These are phyloP conservation scores for Aspergillus carbonarius DNA, from an alignment of 2,329 filamentous ascomycete species.

Conservation along the genomic window DNA sequence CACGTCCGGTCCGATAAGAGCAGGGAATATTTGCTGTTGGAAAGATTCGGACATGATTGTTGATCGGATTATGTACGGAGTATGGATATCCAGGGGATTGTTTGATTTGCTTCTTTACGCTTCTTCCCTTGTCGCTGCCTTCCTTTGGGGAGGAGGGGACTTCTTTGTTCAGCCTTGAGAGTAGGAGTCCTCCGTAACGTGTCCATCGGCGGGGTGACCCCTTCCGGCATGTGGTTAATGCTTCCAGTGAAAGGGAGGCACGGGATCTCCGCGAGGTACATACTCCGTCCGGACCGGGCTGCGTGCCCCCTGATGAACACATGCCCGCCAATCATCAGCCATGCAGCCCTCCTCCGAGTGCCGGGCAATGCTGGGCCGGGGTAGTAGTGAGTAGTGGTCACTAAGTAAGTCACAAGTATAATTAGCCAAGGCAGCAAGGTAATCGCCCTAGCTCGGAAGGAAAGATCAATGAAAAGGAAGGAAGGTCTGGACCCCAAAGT, in stretches of 20 bases:
- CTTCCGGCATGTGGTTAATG: not conserved
- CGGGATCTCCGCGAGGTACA: not conserved
- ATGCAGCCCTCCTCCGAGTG: not conserved
- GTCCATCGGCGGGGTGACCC: not conserved
- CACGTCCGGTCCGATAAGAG: not conserved
- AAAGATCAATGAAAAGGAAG: not conserved
- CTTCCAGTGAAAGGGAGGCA: not conserved
- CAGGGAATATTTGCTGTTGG: not conserved
- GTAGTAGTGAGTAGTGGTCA: too few species aligned
- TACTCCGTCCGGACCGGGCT: not conserved
- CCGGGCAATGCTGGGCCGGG: not conserved
- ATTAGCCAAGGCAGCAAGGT: not conserved
- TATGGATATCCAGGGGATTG: not conserved
- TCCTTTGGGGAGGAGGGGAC: not conserved
- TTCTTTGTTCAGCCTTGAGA: not conserved
- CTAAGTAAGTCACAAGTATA: too few species aligned
- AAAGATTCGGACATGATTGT: slow-evolving; percentile 1
- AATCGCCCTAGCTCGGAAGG: not conserved
- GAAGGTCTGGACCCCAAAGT: not conserved
- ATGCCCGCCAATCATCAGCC: not conserved
- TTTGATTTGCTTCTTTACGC: not conserved
- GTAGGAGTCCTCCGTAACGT: not conserved
- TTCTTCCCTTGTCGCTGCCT: not conserved
- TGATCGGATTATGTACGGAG: not conserved
- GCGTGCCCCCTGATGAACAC: not conserved